Evolutionary conservation across 2,329 filamentous ascomycete genomes (phyloP).

Genomic region (Remersonia thermophila): DNA sequence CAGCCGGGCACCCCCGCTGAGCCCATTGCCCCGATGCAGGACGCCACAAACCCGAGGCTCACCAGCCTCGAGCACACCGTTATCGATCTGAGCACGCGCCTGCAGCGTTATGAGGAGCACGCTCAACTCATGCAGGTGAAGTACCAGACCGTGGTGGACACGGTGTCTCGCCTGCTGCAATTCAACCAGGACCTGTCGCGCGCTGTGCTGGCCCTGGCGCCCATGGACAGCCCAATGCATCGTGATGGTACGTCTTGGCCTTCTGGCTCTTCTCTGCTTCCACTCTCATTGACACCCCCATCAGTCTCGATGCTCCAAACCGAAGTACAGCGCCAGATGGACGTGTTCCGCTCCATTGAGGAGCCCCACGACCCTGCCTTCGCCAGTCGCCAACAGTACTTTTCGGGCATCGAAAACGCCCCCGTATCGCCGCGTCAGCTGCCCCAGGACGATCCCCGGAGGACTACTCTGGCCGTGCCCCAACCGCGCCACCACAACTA

Average conservation of each 20-base stretch:
- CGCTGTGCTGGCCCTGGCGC: conserved; percentile 59
- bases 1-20: conserved; percentile 80
- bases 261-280: conserved; percentile 6
- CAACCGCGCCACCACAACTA: conserved; percentile 44
- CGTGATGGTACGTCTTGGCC: conserved; percentile 59
- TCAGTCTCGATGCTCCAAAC: conserved; percentile 43
- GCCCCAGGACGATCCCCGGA: conserved; percentile 70
- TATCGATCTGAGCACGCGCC: conserved; percentile 64
- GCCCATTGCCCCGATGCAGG: conserved; percentile 56
- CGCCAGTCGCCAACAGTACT: conserved; percentile 53
- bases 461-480: conserved; percentile 53
- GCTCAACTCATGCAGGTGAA: conserved; percentile 67
- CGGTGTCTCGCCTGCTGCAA: conserved; percentile 55
- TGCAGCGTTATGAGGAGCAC: conserved; percentile 74
- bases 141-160: conserved; percentile 72
- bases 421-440: conserved; percentile 82
- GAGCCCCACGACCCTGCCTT: conserved; percentile 56
- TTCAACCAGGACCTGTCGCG: conserved; percentile 79
- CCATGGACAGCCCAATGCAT: conserved; percentile 65
- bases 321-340: conserved; percentile 50
- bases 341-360: conserved; percentile 43
- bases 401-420: conserved; percentile 56
- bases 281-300: too few species aligned
- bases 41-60: conserved; percentile 65
- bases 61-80: conserved; percentile 66